phyloP scores from a whole-genome alignment of 2,329 filamentous ascomycete species.

The Fusarium sambucinum region DNA sequence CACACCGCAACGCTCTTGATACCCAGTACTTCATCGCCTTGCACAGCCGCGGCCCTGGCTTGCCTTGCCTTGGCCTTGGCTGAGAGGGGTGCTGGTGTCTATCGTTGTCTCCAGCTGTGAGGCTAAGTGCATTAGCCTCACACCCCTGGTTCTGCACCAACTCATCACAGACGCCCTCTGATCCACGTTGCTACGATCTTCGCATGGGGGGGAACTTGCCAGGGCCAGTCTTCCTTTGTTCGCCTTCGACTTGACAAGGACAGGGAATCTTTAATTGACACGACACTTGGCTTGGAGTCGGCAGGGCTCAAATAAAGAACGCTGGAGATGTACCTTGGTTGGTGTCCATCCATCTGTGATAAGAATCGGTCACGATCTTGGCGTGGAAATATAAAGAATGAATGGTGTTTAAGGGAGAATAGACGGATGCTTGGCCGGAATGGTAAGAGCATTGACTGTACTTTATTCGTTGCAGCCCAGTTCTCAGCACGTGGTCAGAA shows the following conservation, averaged over 20 bases:
- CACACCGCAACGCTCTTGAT: constrained; percentile 38
- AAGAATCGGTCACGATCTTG: neutral
- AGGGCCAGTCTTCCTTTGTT: constrained; percentile 44
- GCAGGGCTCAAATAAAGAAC: constrained; percentile 7
- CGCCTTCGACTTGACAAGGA: constrained; percentile 25
- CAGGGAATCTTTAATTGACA: constrained; percentile 13
- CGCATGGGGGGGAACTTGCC: constrained; percentile 46
- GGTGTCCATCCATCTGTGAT: neutral
- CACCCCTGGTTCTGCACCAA: constrained; percentile 34
- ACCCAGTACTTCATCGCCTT: constrained; percentile 35
- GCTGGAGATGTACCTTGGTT: neutral
- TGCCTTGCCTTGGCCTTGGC: constrained; percentile 29
- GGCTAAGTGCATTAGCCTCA: constrained; percentile 32
- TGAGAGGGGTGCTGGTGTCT: constrained; percentile 40
- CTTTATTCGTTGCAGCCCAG: neutral
- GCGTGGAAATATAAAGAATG: neutral
- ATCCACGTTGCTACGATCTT: constrained; percentile 47
- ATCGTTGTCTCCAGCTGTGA: constrained; percentile 32
- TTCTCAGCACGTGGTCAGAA: constrained; percentile 12
- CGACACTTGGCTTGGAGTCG: neutral
- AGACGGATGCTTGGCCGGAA: neutral
- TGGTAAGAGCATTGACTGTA: neutral
- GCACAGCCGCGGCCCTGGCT: constrained; percentile 40
- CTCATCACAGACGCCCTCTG: constrained; percentile 35
- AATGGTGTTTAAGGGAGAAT: neutral